phyloP scores from a whole-genome alignment of 2,329 filamentous ascomycete genomes.

The Venturia aucupariae region DNA sequence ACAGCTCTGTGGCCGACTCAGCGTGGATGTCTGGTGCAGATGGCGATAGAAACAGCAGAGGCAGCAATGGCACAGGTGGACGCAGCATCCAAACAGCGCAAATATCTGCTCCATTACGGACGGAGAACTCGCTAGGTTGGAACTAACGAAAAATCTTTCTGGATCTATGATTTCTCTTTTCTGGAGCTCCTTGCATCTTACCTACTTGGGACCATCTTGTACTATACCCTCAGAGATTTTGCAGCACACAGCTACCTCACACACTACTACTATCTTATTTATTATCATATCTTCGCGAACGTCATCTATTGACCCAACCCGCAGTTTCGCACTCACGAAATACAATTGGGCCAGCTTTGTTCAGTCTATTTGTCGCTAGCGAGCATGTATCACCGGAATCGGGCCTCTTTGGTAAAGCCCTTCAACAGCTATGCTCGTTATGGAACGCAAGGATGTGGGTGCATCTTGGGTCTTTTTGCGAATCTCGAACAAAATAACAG shows the following conservation, averaged over 20 bases:
- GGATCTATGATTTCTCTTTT: not conserved
- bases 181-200: not conserved
- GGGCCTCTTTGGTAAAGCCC: not conserved
- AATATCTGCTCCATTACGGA: constrained; percentile 84
- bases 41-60: constrained; percentile 24
- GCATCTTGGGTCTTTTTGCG: not conserved
- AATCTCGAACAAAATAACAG: not conserved
- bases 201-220: not conserved
- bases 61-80: constrained; percentile 52
- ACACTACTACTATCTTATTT: not conserved
- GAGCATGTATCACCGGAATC: not conserved
- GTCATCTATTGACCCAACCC: not conserved
- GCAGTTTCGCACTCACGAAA: not conserved
- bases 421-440: not conserved
- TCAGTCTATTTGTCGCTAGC: not conserved
- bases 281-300: not conserved
- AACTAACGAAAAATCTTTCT: constrained; percentile 49
- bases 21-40: constrained; percentile 61
- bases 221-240: not conserved
- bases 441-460: not conserved
- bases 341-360: not conserved
- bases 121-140: constrained; percentile 93
- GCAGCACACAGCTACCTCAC: not conserved
- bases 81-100: constrained; percentile 56
- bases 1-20: constrained; percentile 56